Conservation (phyloP, 305 asterid genomes). For the Fraxinus nigra region DNA sequence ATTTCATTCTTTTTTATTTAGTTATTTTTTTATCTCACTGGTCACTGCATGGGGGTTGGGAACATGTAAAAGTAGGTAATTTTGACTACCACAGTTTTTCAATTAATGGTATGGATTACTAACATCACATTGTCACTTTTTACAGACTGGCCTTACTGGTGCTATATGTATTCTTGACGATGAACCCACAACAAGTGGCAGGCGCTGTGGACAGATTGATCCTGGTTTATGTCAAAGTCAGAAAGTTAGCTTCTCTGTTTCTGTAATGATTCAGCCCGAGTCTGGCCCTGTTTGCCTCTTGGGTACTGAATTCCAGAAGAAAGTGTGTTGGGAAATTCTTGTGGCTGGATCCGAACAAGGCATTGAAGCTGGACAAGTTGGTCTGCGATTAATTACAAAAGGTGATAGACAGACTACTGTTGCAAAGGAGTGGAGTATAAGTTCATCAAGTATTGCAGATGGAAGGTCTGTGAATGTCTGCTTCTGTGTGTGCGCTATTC, state of each 20-base stretch:
- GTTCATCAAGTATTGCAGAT: slow-evolving; percentile 92
- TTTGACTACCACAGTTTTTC: neutral
- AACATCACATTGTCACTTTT: slow-evolving; percentile 15
- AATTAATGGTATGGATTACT: neutral
- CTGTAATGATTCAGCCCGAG: slow-evolving; percentile 97
- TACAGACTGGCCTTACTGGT: slow-evolving; percentile 89
- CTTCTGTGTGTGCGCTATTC: neutral
- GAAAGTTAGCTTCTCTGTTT: slow-evolving; percentile 75
- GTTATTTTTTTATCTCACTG: neutral
- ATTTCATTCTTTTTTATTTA: neutral
- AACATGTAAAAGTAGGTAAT: neutral
- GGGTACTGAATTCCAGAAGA: slow-evolving; percentile 90
- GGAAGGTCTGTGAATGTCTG: slow-evolving; percentile 55
- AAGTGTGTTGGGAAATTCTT: slow-evolving; percentile 88
- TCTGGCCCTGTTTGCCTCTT: slow-evolving; percentile 97
- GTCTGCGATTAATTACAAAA: slow-evolving; percentile 81
- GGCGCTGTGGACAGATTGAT: slow-evolving; percentile 92
- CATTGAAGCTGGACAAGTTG: slow-evolving; percentile 99
- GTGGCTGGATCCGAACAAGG: slow-evolving; percentile 99
- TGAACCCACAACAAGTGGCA: slow-evolving; percentile 94
- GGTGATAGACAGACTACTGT: slow-evolving; percentile 92
- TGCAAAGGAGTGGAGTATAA: slow-evolving; percentile 92
- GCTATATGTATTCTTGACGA: slow-evolving; percentile 98
- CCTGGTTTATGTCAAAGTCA: slow-evolving; percentile 73
- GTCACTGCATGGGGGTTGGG: neutral